Evolutionary conservation across 345 rosid species (phyloP), one percentile per base, ranked within the genome.

Genomic region (Eucalyptus sp.): DNA sequence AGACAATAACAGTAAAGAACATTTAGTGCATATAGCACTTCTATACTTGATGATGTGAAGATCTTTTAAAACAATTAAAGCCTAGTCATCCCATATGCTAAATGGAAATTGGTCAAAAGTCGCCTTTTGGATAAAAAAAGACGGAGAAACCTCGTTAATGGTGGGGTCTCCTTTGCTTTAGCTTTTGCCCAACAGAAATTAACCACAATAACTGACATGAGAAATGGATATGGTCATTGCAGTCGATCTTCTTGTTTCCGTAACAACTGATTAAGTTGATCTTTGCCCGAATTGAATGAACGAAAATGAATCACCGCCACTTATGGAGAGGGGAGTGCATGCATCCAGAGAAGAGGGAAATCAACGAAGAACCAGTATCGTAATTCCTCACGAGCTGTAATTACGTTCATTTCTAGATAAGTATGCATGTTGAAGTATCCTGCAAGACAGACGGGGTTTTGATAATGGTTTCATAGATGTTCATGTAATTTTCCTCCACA

Each of bases 121-220:
- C 51, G 29, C 60, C 88, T 86, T 58, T 86, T 33, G 50, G 13
- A 52, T 58, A 4, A 16, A 31, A 51, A 52, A 90, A 6, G 41
- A 27, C 83, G 13, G 48, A 76, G 48, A 76, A 76, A 76, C 83
- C 46, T 76, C 48, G 81, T 20, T 71, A 71, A 37, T 71, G 83
- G 83, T 87, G 66, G 41, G 87, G 90, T 89, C 80, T 37, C 33
- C 33, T 56, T 27, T 13, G 68, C 68, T 62, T 68, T 49, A 20
- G 44, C 87, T 50, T 86, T 52, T 37, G 22, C 50, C 29, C 87
- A 92, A 92, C 94, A 46, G 90, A 89, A 90, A 91, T 46, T 90
- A 92, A 91, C 92, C 91, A 86, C 81, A 88, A 58, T 90, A 89
- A 91, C 90, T 17, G 90, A 87, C 87, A 48, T 46, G 80, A 86